Conservation (phyloP, 78 protist genomes). For the Kipferlia bialata region DNA sequence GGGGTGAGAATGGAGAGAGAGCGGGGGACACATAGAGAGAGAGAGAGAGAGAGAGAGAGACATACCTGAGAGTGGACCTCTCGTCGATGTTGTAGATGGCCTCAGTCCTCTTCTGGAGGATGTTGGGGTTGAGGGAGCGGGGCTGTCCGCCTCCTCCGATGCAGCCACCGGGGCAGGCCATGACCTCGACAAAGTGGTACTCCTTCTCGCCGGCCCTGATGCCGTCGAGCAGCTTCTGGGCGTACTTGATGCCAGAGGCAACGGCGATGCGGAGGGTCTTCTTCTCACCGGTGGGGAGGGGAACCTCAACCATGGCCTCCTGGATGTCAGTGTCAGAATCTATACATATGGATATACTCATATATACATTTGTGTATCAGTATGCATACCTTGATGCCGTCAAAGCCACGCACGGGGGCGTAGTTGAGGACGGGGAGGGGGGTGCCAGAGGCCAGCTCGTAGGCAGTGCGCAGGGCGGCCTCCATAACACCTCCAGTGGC, state of each 20-base stretch:
- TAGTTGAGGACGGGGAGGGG: constrained; percentile 8
- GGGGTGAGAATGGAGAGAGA: no score
- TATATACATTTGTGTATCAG: no score
- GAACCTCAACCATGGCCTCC: background rate
- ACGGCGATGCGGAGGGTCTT: background rate
- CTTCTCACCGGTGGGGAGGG: background rate
- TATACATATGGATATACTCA: no score
- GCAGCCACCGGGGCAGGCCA: constrained; percentile 48
- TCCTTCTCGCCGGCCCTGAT: background rate
- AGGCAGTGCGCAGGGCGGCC: constrained; percentile 41
- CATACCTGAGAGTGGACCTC: background rate
- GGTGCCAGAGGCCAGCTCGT: background rate
- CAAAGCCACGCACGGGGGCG: constrained; percentile 12
- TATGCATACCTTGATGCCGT: no score
- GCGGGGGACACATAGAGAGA: no score
- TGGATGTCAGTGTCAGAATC: no score
- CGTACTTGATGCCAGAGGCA: constrained; percentile 1
- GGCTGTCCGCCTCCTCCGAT: constrained; percentile 42
- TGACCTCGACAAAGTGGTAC: constrained; percentile 35
- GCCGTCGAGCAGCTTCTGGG: background rate
- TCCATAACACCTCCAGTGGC: constrained; percentile 52
- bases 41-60: no score
- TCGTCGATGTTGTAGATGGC: constrained; percentile 19
- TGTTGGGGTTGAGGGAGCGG: background rate
- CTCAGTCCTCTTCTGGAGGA: constrained; percentile 9